phyloP scores from a whole-genome alignment of 176 grass and related monocot species.

The Olyra latifolia region DNA sequence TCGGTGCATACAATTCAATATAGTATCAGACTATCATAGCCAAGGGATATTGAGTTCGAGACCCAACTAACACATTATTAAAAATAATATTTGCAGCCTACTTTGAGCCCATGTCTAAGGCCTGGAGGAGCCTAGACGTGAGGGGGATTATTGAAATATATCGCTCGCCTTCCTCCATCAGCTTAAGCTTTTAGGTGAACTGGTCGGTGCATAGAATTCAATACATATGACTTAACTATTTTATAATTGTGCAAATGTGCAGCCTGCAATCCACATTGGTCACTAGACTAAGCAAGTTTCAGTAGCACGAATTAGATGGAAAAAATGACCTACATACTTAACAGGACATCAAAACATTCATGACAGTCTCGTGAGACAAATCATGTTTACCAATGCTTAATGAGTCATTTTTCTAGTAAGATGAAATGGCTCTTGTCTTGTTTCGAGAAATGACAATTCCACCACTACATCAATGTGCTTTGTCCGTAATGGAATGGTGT shows the following conservation, averaged over 20 bases:
- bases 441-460: not conserved
- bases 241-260: not conserved
- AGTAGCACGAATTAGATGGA: not conserved
- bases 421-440: not conserved
- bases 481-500: not conserved
- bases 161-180: too few species aligned
- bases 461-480: not conserved
- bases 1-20: too few species aligned
- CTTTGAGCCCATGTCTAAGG: too few species aligned
- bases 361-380: not conserved
- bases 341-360: not conserved
- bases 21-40: too few species aligned
- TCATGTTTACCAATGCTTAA: not conserved
- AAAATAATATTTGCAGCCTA: too few species aligned
- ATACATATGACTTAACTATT: not conserved
- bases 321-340: not conserved
- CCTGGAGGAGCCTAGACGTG: too few species aligned
- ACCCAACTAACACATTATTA: too few species aligned
- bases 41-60: too few species aligned
- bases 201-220: too few species aligned
- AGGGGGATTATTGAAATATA: too few species aligned
- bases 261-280: not conserved
- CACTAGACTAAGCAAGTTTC: not conserved
- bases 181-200: too few species aligned
- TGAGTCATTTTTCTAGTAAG: not conserved